Percentiles rank a stretch among this genome's conserved stretches.
These are phyloP conservation scores for Oemleria cerasiformis DNA, from an alignment of 306 rosid genomes.

Conservation along the genomic window DNA sequence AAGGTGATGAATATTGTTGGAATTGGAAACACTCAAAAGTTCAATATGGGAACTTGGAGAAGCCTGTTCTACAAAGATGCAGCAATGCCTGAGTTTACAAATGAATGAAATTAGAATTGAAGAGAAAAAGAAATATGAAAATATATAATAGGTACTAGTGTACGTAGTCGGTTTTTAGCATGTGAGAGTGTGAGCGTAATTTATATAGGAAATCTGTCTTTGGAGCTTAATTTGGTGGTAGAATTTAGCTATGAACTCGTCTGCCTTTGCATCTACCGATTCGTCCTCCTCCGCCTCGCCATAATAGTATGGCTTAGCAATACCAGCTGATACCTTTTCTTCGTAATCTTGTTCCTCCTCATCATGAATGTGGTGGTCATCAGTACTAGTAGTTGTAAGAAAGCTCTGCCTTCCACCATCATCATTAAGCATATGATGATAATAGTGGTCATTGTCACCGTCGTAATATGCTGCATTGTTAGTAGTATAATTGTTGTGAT, in stretches of 20 bases:
- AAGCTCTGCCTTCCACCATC: background rate
- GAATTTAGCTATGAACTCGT: conserved; percentile 81
- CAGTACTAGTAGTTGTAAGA: background rate
- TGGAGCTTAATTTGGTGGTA: conserved; percentile 60
- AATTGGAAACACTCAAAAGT: too few relatives aligned
- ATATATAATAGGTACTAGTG: too few relatives aligned
- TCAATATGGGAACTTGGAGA: too few relatives aligned
- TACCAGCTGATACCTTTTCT: background rate
- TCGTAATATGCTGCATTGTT: background rate
- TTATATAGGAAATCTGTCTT: conserved; percentile 43
- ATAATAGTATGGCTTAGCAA: background rate
- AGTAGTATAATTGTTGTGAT: too few relatives aligned
- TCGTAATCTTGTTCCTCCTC: background rate
- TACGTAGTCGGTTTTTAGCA: background rate
- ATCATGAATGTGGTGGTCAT: background rate
- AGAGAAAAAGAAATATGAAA: too few relatives aligned
- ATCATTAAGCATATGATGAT: background rate
- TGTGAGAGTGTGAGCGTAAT: conserved; percentile 10
- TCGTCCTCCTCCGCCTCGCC: conserved; percentile 1
- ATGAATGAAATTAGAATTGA: too few relatives aligned
- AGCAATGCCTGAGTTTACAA: too few relatives aligned
- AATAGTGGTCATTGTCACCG: background rate
- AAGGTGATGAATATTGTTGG: too few relatives aligned
- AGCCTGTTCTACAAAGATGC: too few relatives aligned
- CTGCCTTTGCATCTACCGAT: conserved; percentile 58